Conservation (phyloP, 2,329 filamentous ascomycete species). For the Catunica adiposa region DNA sequence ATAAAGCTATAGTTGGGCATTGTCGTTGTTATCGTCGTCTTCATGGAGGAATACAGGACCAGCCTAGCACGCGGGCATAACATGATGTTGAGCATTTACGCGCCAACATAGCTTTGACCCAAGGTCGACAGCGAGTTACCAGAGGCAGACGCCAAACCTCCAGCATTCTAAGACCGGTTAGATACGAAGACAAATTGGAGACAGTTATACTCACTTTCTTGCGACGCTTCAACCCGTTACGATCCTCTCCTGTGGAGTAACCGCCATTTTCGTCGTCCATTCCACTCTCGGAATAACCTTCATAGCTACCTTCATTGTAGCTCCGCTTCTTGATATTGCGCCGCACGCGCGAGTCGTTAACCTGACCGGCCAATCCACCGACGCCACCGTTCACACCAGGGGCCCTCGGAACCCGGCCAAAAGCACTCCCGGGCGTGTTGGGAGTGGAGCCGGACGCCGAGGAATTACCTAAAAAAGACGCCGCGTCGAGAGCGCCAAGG, state of each 20-base stretch:
- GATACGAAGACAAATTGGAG: conserved; percentile 20
- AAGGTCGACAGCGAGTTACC: conserved; percentile 30
- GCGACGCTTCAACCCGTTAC: conserved; percentile 39
- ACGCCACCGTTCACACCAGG: conserved; percentile 3
- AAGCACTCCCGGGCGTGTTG: conserved; percentile 8
- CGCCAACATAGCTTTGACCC: conserved; percentile 40
- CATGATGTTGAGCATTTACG: conserved; percentile 22
- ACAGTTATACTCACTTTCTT: conserved; percentile 38
- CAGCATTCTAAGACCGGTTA: conserved; percentile 32
- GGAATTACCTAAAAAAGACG: conserved; percentile 5
- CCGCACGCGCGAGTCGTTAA: conserved; percentile 33
- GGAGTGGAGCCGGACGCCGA: conserved; percentile 6
- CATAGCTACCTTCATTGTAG: conserved; percentile 58
- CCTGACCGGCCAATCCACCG: conserved; percentile 2
- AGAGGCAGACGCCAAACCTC: conserved; percentile 27
- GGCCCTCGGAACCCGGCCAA: conserved; percentile 3
- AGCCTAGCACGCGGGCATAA: conserved; percentile 4
- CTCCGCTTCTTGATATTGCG: conserved; percentile 55
- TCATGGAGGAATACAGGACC: too few species aligned
- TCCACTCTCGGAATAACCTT: conserved; percentile 60
- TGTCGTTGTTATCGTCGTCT: not conserved
- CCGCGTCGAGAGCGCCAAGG: conserved; percentile 12
- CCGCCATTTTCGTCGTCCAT: conserved; percentile 45
- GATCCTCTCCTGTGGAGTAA: conserved; percentile 57
- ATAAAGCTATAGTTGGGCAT: not conserved